Conservation (phyloP, 2,329 filamentous ascomycete genomes). For the Colletotrichum karsti region DNA sequence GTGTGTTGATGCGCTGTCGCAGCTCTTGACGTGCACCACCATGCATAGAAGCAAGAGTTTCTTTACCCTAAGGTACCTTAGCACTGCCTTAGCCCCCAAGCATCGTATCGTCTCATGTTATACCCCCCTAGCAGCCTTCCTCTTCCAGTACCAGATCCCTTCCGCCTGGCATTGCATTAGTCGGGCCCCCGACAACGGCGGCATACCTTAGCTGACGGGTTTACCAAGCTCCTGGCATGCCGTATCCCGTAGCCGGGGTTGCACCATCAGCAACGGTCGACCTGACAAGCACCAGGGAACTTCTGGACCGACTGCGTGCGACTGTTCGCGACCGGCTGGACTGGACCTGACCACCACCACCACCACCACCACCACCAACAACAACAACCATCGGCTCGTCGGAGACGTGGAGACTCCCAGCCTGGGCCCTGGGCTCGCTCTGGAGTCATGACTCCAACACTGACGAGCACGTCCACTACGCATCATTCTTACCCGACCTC, state of each 20-base stretch:
- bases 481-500: conserved; percentile 1
- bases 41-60: not conserved
- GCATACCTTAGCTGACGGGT: no score
- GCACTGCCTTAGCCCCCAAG: not conserved
- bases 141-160: conserved; percentile 2
- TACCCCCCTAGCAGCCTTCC: not conserved
- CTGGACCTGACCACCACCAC: not conserved
- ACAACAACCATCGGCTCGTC: no score
- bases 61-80: not conserved
- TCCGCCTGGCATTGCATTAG: conserved; percentile 1
- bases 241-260: not conserved
- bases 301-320: conserved; percentile 10
- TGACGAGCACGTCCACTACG: not conserved
- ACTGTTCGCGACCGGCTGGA: conserved; percentile 9
- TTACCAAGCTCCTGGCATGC: conserved; percentile 12
- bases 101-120: not conserved
- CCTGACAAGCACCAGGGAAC: not conserved
- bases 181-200: not conserved
- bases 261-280: not conserved
- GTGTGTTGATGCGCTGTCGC: not conserved
- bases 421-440: not conserved
- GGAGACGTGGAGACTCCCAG: conserved; percentile 11
- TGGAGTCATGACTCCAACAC: conserved; percentile 24
- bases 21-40: not conserved
- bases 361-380: conserved; percentile 7